These are phyloP conservation scores for Cladorrhinum sp. DNA, from an alignment of 2,329 filamentous ascomycete species.

Conservation along the genomic window DNA sequence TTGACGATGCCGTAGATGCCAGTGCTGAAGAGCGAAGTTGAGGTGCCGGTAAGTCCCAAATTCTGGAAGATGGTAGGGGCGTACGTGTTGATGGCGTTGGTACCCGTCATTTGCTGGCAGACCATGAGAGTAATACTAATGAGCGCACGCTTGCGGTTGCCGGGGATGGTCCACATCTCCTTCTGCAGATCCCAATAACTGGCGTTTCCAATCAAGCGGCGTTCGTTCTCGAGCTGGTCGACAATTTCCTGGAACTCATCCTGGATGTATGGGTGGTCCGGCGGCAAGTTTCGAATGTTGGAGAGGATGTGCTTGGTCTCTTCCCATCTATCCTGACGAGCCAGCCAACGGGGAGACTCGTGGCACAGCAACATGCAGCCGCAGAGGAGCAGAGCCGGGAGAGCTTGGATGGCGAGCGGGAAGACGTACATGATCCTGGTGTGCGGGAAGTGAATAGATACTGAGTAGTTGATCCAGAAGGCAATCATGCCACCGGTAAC, in stretches of 20 bases:
- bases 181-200: slow-evolving; percentile 56
- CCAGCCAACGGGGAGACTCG: slow-evolving; percentile 64
- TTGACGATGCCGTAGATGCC: slow-evolving; percentile 63
- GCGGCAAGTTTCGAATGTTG: slow-evolving; percentile 52
- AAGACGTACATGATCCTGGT: slow-evolving; percentile 50
- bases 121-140: slow-evolving; percentile 58
- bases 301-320: slow-evolving; percentile 54
- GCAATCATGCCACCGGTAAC: slow-evolving; percentile 43
- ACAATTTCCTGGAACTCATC: slow-evolving; percentile 61
- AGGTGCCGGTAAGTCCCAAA: slow-evolving; percentile 42
- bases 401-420: slow-evolving; percentile 60
- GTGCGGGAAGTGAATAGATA: slow-evolving; percentile 36
- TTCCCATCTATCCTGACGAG: slow-evolving; percentile 63
- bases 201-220: slow-evolving; percentile 52
- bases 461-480: slow-evolving; percentile 50
- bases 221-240: slow-evolving; percentile 60
- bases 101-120: slow-evolving; percentile 67
- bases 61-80: slow-evolving; percentile 35
- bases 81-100: slow-evolving; percentile 36
- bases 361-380: slow-evolving; percentile 60
- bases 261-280: slow-evolving; percentile 53
- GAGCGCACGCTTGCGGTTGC: slow-evolving; percentile 36
- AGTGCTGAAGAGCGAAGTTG: slow-evolving; percentile 56
- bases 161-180: slow-evolving; percentile 60
- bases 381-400: slow-evolving; percentile 60